A percentile compares a stretch with the other conserved stretches of the same genome.
Evolutionary conservation across 768 basidiomycete genomes (phyloP).

Genomic region (Artomyces pyxidatus): DNA sequence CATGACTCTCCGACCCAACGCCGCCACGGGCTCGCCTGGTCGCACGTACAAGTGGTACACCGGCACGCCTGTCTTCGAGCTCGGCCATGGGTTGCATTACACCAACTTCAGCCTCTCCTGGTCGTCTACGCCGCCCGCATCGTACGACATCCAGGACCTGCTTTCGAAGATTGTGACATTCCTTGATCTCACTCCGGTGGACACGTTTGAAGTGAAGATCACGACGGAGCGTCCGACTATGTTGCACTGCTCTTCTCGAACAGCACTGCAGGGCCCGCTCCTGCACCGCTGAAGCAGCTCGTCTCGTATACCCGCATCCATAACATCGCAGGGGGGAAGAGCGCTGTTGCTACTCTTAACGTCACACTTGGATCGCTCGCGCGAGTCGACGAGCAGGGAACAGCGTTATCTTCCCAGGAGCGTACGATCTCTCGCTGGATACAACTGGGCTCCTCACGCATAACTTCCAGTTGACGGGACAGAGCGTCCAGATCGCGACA

Average conservation of each 20-base stretch:
- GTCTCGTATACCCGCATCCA: slow-evolving; percentile 39
- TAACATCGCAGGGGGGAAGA: slow-evolving; percentile 21
- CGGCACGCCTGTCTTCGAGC: slow-evolving; percentile 40
- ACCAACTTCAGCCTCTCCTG: slow-evolving; percentile 40
- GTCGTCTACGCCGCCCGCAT: slow-evolving; percentile 21
- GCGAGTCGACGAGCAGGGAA: slow-evolving; percentile 39
- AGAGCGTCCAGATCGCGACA: slow-evolving; percentile 29
- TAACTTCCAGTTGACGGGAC: slow-evolving; percentile 36
- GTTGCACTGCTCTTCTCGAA: slow-evolving; percentile 45
- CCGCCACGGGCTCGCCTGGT: slow-evolving; percentile 34
- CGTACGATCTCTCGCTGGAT: slow-evolving; percentile 36
- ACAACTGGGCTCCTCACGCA: slow-evolving; percentile 30
- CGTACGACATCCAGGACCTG: slow-evolving; percentile 35
- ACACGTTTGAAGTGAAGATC: slow-evolving; percentile 38
- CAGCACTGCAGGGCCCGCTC: slow-evolving; percentile 38
- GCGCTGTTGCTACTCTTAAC: slow-evolving; percentile 26
- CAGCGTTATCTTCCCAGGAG: slow-evolving; percentile 36
- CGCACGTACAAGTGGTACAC: slow-evolving; percentile 54
- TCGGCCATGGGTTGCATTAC: slow-evolving; percentile 49
- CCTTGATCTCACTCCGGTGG: slow-evolving; percentile 37
- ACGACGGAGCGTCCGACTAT: slow-evolving; percentile 41
- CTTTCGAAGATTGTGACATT: slow-evolving; percentile 19
- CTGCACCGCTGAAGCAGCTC: slow-evolving; percentile 44
- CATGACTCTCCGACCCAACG: slow-evolving; percentile 44
- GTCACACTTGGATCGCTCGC: slow-evolving; percentile 43